These are phyloP conservation scores for Oehlia diaphana DNA, from an alignment of 192 early-diverging fungal genomes.

Conservation along the genomic window DNA sequence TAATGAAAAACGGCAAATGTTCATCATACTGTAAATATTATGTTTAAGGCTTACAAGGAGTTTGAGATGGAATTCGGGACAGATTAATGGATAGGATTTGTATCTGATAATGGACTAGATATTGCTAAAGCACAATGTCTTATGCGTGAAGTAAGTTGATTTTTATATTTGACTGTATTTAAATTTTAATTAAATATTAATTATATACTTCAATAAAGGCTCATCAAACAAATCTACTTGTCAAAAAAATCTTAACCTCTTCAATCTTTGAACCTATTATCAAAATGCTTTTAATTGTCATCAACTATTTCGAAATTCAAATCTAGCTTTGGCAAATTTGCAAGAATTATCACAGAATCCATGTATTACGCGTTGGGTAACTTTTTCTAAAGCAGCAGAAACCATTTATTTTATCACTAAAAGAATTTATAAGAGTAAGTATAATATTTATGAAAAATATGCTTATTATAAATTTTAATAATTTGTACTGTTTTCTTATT, in stretches of 20 bases:
- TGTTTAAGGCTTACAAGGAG: background rate
- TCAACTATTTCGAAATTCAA: background rate
- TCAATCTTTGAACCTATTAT: background rate
- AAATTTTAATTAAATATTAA: too few species aligned
- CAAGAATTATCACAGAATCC: background rate
- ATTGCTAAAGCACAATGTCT: background rate
- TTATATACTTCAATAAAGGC: background rate
- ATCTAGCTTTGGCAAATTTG: too few species aligned
- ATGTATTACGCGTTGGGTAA: background rate
- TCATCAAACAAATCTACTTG: background rate
- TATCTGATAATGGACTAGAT: background rate
- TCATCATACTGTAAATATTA: background rate
- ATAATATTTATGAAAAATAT: too few species aligned
- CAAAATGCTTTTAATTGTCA: background rate
- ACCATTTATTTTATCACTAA: background rate
- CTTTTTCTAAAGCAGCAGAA: background rate
- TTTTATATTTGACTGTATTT: too few species aligned
- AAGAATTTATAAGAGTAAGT: background rate
- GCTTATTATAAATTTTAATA: too few species aligned
- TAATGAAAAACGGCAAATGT: background rate
- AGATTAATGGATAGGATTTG: background rate
- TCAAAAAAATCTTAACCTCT: background rate
- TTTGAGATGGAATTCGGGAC: too few species aligned
- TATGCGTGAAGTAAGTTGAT: background rate
- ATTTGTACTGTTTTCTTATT: too few species aligned